Conservation (phyloP, 2,329 filamentous ascomycete genomes). For the Alternaria brassicae region DNA sequence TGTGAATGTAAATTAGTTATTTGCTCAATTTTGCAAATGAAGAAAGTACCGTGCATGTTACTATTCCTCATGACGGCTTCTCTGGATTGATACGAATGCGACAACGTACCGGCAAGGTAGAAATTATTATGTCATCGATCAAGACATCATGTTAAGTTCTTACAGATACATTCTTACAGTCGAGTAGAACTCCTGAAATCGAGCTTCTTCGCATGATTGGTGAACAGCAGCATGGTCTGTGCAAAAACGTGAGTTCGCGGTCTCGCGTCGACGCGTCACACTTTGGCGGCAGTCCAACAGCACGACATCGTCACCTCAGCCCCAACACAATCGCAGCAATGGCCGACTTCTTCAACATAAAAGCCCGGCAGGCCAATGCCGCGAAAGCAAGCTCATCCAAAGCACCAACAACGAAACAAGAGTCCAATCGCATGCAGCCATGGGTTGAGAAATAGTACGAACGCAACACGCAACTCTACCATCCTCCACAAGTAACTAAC, state of each 20-base stretch:
- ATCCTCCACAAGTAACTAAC: too few species aligned
- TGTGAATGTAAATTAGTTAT: not conserved
- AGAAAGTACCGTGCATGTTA: not conserved
- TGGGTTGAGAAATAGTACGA: slow-evolving; percentile 99
- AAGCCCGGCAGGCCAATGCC: slow-evolving; percentile 77
- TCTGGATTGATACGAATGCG: not conserved
- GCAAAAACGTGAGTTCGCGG: slow-evolving; percentile 43
- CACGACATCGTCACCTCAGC: slow-evolving; percentile 18
- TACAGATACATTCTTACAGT: too few species aligned
- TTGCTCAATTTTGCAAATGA: not conserved
- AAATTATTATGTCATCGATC: not conserved
- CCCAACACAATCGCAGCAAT: slow-evolving; percentile 57
- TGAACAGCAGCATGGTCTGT: slow-evolving; percentile 20
- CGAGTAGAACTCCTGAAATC: too few species aligned
- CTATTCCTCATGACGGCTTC: not conserved
- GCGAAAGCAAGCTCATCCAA: slow-evolving; percentile 77
- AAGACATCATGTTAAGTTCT: too few species aligned
- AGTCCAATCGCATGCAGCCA: slow-evolving; percentile 75
- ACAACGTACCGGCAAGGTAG: not conserved
- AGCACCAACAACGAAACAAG: slow-evolving; percentile 66
- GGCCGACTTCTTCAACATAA: slow-evolving; percentile 95
- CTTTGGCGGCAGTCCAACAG: slow-evolving; percentile 29
- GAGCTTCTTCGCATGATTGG: slow-evolving; percentile 19
- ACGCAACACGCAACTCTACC: not conserved
- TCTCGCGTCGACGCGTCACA: slow-evolving; percentile 41